A percentile compares a stretch with the other conserved stretches of the same genome.
Conservation (phyloP, 1,139 yeast species). For the Pichia sp. region DNA sequence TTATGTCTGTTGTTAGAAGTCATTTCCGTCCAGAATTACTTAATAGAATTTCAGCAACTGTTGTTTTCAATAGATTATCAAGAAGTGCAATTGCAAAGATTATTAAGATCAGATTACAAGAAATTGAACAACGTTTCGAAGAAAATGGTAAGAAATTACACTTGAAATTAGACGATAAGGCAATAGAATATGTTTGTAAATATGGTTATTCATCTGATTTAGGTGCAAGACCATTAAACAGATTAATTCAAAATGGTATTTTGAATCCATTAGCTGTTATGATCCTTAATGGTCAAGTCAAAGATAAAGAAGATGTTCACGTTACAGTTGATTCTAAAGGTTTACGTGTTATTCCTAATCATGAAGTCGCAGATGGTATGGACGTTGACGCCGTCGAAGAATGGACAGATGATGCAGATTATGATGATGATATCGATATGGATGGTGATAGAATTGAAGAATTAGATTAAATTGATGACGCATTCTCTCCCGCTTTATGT, state of each 20-base stretch:
- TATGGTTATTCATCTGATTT: conserved; percentile 88
- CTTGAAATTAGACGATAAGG: conserved; percentile 62
- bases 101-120: conserved; percentile 73
- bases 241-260: conserved; percentile 82
- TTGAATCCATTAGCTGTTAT: conserved; percentile 84
- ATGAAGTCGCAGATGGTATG: conserved; percentile 45
- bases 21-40: conserved; percentile 98
- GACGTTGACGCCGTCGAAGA: conserved; percentile 48
- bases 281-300: conserved; percentile 77
- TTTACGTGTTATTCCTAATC: conserved; percentile 78
- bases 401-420: conserved; percentile 56
- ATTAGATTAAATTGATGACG: conserved; percentile 27
- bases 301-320: conserved; percentile 76
- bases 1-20: conserved; percentile 74
- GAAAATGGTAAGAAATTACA: conserved; percentile 71
- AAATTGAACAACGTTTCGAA: conserved; percentile 78
- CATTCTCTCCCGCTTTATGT: too few relatives aligned
- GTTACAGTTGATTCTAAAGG: conserved; percentile 51
- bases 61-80: conserved; percentile 85
- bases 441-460: conserved; percentile 35
- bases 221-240: conserved; percentile 97
- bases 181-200: conserved; percentile 71
- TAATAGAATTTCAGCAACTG: conserved; percentile 89
- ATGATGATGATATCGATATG: conserved; percentile 31
- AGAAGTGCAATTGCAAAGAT: conserved; percentile 89